These are phyloP conservation scores for Phaeosphaeriaceae sp. DNA, from an alignment of 2,329 filamentous ascomycete genomes.

Conservation along the genomic window DNA sequence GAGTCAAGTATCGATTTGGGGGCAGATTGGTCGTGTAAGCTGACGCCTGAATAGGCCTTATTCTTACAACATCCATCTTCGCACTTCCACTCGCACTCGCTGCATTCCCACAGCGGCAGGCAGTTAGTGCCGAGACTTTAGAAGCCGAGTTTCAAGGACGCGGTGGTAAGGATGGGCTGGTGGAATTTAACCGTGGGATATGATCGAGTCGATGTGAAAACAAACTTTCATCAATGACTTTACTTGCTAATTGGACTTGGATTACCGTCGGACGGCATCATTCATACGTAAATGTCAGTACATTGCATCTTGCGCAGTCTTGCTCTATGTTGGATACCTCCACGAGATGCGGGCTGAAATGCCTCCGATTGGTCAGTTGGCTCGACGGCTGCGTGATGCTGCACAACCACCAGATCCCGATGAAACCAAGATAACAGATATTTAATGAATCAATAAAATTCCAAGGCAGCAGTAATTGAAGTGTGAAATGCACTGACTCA, in stretches of 20 bases:
- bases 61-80: conserved; percentile 84
- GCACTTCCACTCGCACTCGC: conserved; percentile 88
- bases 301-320: too few relatives aligned
- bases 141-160: conserved; percentile 86
- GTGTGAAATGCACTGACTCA: conserved; percentile 14
- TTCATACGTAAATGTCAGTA: too few relatives aligned
- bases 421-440: neutral
- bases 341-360: conserved; percentile 6
- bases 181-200: conserved; percentile 97
- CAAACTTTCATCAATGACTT: neutral
- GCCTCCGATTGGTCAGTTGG: conserved; percentile 28
- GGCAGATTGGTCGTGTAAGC: conserved; percentile 69
- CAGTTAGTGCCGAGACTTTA: conserved; percentile 74
- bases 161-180: conserved; percentile 78
- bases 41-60: conserved; percentile 60
- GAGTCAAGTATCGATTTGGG: conserved; percentile 51
- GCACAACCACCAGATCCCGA: conserved; percentile 2
- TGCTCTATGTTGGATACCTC: too few relatives aligned
- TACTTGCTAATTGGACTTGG: neutral
- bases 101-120: conserved; percentile 90
- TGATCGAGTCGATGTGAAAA: conserved; percentile 50
- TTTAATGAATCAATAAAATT: neutral
- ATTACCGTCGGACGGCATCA: too few relatives aligned
- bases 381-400: neutral
- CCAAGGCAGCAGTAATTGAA: conserved; percentile 21